phyloP scores from a whole-genome alignment of 2,329 filamentous ascomycete species.

The Pseudogymnoascus sp. region DNA sequence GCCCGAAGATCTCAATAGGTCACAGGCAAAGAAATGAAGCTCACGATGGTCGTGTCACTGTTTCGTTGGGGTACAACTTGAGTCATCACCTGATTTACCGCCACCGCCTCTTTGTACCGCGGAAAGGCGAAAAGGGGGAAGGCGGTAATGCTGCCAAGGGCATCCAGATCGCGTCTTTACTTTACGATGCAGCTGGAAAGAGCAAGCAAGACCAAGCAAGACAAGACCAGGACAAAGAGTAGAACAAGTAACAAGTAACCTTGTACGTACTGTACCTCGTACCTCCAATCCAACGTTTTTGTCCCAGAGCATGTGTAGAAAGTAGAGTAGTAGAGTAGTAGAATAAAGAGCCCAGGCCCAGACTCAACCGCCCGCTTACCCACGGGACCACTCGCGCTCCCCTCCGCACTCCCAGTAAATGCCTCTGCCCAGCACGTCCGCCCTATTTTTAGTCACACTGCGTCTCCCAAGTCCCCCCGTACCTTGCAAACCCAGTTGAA shows the following conservation, averaged over 20 bases:
- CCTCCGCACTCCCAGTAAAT: neutral
- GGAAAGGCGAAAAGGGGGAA: neutral
- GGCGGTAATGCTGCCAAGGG: neutral
- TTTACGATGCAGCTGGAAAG: neutral
- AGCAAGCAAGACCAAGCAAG: neutral
- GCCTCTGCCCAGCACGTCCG: neutral
- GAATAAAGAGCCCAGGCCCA: neutral
- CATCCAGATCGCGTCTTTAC: neutral
- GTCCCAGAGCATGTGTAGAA: neutral
- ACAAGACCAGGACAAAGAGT: neutral
- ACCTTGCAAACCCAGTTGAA: neutral
- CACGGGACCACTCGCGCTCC: neutral
- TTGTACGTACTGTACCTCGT: neutral
- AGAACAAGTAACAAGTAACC: neutral
- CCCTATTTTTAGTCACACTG: conserved; percentile 1
- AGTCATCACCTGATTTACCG: neutral
- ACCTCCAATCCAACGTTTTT: neutral
- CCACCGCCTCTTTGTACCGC: neutral
- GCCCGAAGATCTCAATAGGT: neutral
- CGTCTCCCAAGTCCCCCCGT: neutral
- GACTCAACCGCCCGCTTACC: neutral
- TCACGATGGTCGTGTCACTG: neutral
- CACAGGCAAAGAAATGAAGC: neutral
- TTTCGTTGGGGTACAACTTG: neutral
- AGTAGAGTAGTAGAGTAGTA: no score